Conservation (phyloP, 176 grass and related monocot species). For the Triticum dicoccoides region DNA sequence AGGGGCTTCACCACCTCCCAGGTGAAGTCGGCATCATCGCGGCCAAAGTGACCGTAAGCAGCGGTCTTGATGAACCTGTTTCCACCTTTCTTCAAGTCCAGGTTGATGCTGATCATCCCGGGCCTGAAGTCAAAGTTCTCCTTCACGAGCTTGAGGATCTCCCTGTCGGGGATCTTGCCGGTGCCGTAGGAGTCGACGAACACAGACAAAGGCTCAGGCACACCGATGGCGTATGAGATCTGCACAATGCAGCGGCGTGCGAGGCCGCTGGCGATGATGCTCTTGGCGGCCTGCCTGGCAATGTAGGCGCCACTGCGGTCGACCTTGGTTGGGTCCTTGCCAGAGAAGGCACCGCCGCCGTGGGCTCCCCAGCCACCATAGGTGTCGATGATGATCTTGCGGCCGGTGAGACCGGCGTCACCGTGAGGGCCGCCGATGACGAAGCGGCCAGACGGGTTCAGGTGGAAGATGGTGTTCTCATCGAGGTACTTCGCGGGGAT, state of each 20-base stretch:
- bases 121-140: not conserved
- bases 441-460: conserved; percentile 54
- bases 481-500: conserved; percentile 59
- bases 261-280: conserved; percentile 45
- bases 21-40: conserved; percentile 57
- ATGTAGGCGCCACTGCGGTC: conserved; percentile 65
- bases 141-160: conserved; percentile 58
- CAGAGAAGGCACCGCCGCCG: conserved; percentile 52
- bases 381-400: conserved; percentile 72
- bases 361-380: conserved; percentile 60
- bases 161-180: conserved; percentile 55
- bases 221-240: conserved; percentile 60
- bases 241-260: conserved; percentile 57
- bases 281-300: conserved; percentile 60
- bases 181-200: conserved; percentile 56
- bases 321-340: conserved; percentile 67
- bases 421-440: conserved; percentile 56
- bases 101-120: conserved; percentile 39
- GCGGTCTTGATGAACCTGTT: conserved; percentile 70
- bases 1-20: conserved; percentile 65
- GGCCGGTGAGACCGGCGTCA: conserved; percentile 45
- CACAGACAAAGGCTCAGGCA: conserved; percentile 49
- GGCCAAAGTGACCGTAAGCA: conserved; percentile 56
- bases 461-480: conserved; percentile 69
- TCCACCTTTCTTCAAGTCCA: conserved; percentile 53